phyloP scores from a whole-genome alignment of 2,329 filamentous ascomycete genomes.

The Colletotrichum magnum region DNA sequence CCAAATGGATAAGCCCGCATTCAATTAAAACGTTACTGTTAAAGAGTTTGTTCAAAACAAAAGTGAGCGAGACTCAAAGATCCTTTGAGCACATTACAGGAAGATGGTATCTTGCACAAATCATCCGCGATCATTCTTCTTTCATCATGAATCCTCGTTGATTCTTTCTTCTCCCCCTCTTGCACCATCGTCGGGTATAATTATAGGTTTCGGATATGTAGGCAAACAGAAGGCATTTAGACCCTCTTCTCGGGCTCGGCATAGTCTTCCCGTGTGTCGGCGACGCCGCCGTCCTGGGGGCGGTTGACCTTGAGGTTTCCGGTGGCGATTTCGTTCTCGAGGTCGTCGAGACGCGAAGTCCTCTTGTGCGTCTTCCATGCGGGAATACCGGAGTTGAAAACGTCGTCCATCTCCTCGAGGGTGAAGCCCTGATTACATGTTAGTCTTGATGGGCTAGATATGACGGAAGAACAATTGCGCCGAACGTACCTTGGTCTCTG shows the following conservation, averaged over 20 bases:
- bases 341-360: slow-evolving; percentile 60
- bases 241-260: slow-evolving; percentile 39
- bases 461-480: not conserved
- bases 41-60: no score
- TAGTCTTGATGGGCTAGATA: not conserved
- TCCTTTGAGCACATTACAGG: no score
- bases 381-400: slow-evolving; percentile 74
- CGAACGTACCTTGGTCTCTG: slow-evolving; percentile 68
- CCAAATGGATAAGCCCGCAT: no score
- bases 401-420: slow-evolving; percentile 82
- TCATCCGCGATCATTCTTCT: not conserved
- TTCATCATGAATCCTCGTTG: not conserved
- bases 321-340: slow-evolving; percentile 63
- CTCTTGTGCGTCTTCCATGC: slow-evolving; percentile 68
- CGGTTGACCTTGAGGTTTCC: slow-evolving; percentile 57
- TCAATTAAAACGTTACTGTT: no score
- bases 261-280: not conserved
- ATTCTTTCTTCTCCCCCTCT: not conserved
- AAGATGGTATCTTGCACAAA: not conserved
- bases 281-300: not conserved
- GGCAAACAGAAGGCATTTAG: not conserved
- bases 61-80: no score
- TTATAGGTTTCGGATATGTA: not conserved
- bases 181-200: not conserved
- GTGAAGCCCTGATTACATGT: slow-evolving; percentile 67